phyloP scores from a whole-genome alignment of 805 yeast genomes.

The Wickerhamomyces bovis region DNA sequence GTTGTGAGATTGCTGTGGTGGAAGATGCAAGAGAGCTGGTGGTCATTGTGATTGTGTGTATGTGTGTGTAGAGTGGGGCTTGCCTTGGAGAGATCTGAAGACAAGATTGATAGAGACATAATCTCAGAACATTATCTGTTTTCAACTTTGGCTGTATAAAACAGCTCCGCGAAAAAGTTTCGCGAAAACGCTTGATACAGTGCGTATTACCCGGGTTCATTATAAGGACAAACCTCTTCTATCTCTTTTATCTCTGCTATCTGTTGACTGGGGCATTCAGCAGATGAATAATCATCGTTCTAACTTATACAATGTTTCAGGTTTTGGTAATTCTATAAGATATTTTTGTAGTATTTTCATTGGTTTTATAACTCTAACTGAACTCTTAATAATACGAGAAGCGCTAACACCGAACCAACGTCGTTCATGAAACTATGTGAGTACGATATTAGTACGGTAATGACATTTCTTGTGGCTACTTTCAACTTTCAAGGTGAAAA shows the following conservation, averaged over 20 bases:
- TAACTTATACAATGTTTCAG: too few relatives aligned
- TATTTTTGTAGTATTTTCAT: background rate
- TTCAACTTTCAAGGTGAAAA: too few relatives aligned
- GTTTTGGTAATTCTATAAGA: background rate
- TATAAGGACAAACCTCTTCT: too few relatives aligned
- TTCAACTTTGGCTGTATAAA: too few relatives aligned
- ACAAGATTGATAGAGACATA: too few relatives aligned
- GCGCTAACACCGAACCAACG: background rate
- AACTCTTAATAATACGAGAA: background rate
- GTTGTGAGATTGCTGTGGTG: conserved; percentile 23
- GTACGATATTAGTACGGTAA: too few relatives aligned
- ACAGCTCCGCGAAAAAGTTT: too few relatives aligned
- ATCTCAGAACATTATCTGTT: too few relatives aligned
- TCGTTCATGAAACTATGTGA: background rate
- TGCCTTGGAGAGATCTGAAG: background rate
- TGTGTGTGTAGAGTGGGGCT: background rate
- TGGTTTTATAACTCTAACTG: background rate
- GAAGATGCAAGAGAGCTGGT: background rate
- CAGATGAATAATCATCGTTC: too few relatives aligned
- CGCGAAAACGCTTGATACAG: background rate
- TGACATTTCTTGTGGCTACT: too few relatives aligned
- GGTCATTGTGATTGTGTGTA: background rate
- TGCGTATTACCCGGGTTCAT: background rate
- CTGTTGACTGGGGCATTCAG: too few relatives aligned
- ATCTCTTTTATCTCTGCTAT: too few relatives aligned